phyloP scores from a whole-genome alignment of 2,329 filamentous ascomycete genomes.

The Fusarium nygamai region DNA sequence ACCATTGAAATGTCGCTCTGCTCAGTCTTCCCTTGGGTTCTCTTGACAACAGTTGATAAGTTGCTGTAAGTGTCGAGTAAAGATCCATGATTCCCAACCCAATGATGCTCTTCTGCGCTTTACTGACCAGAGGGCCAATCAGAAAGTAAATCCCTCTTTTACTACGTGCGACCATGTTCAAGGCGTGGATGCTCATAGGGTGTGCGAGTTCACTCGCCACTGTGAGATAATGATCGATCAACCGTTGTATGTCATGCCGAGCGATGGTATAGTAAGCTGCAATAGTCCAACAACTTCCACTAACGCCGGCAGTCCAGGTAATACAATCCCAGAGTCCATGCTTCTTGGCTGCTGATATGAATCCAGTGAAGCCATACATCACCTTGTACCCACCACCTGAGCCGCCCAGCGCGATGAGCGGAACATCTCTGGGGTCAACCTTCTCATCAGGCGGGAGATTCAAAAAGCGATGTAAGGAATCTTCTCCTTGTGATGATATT shows the following conservation, averaged over 20 bases:
- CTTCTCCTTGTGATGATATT: conserved; percentile 20
- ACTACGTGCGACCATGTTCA: conserved; percentile 25
- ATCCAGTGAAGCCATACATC: conserved; percentile 39
- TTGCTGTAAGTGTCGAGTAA: conserved; percentile 34
- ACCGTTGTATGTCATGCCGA: conserved; percentile 11
- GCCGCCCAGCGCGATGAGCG: conserved; percentile 31
- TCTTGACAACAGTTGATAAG: conserved; percentile 26
- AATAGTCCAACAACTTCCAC: conserved; percentile 40
- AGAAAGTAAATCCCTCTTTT: conserved; percentile 36
- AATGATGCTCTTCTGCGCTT: conserved; percentile 39
- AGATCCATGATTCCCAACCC: conserved; percentile 39
- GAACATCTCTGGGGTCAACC: conserved; percentile 31
- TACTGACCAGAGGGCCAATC: conserved; percentile 29
- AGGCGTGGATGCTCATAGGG: conserved; percentile 30
- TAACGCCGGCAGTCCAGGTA: conserved; percentile 36
- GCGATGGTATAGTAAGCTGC: conserved; percentile 40
- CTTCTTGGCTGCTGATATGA: conserved; percentile 30
- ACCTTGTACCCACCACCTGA: conserved; percentile 39
- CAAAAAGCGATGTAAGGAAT: conserved; percentile 27
- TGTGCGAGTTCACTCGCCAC: conserved; percentile 33
- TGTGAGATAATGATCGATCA: conserved; percentile 30
- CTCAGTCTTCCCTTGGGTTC: conserved; percentile 26
- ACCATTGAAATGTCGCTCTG: conserved; percentile 35
- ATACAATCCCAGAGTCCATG: conserved; percentile 33
- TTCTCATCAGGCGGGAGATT: conserved; percentile 1